phyloP scores from a whole-genome alignment of 1,284 basidiomycete species.

The Xerocomus nothofagi region DNA sequence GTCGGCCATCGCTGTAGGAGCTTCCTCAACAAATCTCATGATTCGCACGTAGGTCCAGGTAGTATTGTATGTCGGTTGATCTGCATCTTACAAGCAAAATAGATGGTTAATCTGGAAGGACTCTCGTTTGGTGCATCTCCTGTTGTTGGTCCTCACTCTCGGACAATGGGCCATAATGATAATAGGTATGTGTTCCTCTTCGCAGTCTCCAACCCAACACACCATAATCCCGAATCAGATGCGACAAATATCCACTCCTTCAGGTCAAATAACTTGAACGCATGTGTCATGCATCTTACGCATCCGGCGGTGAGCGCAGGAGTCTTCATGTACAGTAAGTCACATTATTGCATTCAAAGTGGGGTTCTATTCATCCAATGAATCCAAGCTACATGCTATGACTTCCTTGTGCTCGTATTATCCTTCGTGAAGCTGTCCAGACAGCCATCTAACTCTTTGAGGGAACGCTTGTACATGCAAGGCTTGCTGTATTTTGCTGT shows the following conservation, averaged over 20 bases:
- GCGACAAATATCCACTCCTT: neutral
- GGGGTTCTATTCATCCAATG: neutral
- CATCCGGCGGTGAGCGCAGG: neutral
- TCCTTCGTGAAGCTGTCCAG: slow-evolving; percentile 14
- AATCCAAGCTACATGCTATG: slow-evolving; percentile 13
- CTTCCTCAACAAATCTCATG: slow-evolving; percentile 24
- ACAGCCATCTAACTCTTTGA: slow-evolving; percentile 7
- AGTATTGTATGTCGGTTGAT: neutral
- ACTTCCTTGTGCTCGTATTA: slow-evolving; percentile 21
- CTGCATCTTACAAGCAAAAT: neutral
- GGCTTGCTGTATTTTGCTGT: slow-evolving; percentile 25
- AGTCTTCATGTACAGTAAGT: slow-evolving; percentile 20
- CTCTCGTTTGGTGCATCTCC: slow-evolving; percentile 4
- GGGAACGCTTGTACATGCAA: slow-evolving; percentile 14
- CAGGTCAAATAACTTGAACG: neutral
- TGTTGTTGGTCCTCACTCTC: slow-evolving; percentile 15
- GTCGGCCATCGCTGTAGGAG: slow-evolving; percentile 13
- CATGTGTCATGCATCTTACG: neutral
- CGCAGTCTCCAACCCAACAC: neutral
- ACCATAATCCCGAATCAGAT: slow-evolving; percentile 13
- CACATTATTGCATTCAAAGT: neutral
- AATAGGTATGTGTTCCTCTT: slow-evolving; percentile 11
- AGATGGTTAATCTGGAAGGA: slow-evolving; percentile 31
- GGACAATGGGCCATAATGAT: slow-evolving; percentile 22
- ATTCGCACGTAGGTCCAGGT: slow-evolving; percentile 28